These are phyloP conservation scores for Sporisorium exsertum DNA, from an alignment of 1,284 basidiomycete genomes.

Conservation along the genomic window DNA sequence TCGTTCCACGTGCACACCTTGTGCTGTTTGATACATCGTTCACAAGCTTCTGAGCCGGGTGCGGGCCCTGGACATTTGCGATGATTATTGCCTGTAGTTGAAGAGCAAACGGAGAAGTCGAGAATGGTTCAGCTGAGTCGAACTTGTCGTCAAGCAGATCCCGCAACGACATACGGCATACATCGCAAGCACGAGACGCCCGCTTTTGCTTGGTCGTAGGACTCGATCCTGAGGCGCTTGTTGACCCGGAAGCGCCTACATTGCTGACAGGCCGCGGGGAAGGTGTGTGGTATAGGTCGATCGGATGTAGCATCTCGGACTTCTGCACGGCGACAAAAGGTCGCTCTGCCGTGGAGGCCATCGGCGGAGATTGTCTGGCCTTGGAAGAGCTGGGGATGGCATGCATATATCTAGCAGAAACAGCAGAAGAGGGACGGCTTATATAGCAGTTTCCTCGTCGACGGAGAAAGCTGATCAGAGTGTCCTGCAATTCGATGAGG, in stretches of 20 bases:
- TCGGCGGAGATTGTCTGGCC: background rate
- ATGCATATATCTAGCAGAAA: background rate
- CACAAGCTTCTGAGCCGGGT: conserved; percentile 12
- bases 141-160: background rate
- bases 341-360: background rate
- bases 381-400: background rate
- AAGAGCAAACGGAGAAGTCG: background rate
- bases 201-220: conserved; percentile 9
- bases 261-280: background rate
- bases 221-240: background rate
- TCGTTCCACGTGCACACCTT: conserved; percentile 30
- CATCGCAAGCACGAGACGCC: conserved; percentile 31
- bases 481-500: background rate
- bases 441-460: background rate
- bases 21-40: conserved; percentile 14
- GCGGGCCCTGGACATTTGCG: conserved; percentile 35
- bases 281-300: conserved; percentile 19
- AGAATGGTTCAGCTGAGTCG: background rate
- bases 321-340: background rate
- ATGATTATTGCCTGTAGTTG: conserved; percentile 24
- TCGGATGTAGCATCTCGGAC: conserved; percentile 9
- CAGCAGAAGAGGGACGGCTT: background rate
- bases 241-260: background rate
- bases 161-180: conserved; percentile 29
- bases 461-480: background rate